A percentile compares a stretch with the other conserved stretches of the same genome.
Conservation (phyloP, 305 asterid species). For the Striga hermonthica region DNA sequence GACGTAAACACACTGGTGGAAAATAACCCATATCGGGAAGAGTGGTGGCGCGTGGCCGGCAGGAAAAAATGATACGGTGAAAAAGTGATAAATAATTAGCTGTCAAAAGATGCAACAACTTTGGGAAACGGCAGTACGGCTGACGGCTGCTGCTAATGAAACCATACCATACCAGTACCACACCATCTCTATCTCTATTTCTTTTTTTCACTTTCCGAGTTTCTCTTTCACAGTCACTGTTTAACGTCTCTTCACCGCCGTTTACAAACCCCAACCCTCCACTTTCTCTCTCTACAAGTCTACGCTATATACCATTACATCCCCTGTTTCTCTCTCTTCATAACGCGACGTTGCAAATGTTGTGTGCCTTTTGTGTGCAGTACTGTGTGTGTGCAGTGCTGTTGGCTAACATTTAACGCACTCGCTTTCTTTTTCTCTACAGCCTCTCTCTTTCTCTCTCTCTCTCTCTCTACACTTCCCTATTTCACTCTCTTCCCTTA, state of each 20-base stretch:
- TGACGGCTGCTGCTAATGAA: slow-evolving; percentile 52
- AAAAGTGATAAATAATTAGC: slow-evolving; percentile 26
- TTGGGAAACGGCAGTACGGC: slow-evolving; percentile 62
- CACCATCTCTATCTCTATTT: slow-evolving; percentile 8
- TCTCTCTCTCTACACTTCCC: slow-evolving; percentile 30
- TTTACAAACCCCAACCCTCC: slow-evolving; percentile 38
- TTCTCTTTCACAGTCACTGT: slow-evolving; percentile 32
- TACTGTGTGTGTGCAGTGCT: slow-evolving; percentile 42
- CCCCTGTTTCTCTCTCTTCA: slow-evolving; percentile 44
- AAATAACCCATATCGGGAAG: too few species aligned
- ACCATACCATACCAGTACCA: background rate
- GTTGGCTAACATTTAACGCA: slow-evolving; percentile 54
- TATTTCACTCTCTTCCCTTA: slow-evolving; percentile 38
- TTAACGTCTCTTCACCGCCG: slow-evolving; percentile 93
- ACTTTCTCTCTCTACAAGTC: slow-evolving; percentile 13
- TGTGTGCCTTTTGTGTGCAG: slow-evolving; percentile 29
- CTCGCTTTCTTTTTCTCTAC: slow-evolving; percentile 41
- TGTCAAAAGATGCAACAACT: slow-evolving; percentile 33
- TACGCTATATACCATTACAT: background rate
- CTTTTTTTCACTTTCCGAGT: background rate
- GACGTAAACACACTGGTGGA: too few species aligned
- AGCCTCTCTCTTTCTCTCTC: slow-evolving; percentile 56
- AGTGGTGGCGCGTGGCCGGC: slow-evolving; percentile 28
- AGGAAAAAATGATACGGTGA: background rate
- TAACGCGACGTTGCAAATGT: slow-evolving; percentile 35